Conservation (phyloP, 441 rosid species). For the Gossypium schwendimanii region DNA sequence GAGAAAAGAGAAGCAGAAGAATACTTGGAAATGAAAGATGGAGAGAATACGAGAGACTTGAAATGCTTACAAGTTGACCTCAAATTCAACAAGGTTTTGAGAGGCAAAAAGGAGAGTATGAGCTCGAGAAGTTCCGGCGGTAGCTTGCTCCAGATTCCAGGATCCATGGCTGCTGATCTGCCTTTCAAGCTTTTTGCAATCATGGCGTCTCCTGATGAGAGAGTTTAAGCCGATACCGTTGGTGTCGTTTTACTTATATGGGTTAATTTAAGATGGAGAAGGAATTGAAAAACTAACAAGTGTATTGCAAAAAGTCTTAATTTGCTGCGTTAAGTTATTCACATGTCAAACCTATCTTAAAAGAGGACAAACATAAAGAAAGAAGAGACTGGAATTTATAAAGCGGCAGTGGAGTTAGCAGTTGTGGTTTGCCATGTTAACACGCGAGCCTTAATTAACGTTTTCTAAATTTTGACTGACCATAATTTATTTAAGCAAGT, state of each 20-base stretch:
- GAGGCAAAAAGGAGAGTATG: slow-evolving; percentile 53
- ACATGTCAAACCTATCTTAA: neutral
- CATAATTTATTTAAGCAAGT: neutral
- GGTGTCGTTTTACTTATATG: slow-evolving; percentile 22
- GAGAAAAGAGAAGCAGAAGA: slow-evolving; percentile 39
- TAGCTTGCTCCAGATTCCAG: slow-evolving; percentile 60
- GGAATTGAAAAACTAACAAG: neutral
- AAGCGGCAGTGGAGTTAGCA: neutral
- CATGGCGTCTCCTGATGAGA: slow-evolving; percentile 1
- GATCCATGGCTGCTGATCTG: slow-evolving; percentile 45
- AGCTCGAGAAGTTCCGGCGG: slow-evolving; percentile 64
- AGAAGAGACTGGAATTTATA: neutral
- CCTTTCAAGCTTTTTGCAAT: neutral
- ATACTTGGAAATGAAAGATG: slow-evolving; percentile 49
- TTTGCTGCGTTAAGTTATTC: neutral
- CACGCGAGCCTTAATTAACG: neutral
- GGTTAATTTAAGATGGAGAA: neutral
- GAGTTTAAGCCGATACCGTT: neutral
- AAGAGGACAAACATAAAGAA: neutral
- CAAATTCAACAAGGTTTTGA: slow-evolving; percentile 41
- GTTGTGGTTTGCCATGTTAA: neutral
- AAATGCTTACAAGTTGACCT: slow-evolving; percentile 60
- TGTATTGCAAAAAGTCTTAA: neutral
- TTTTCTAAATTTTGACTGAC: neutral
- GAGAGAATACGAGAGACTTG: slow-evolving; percentile 48